Percentiles rank a stretch among this genome's conserved stretches.
These are phyloP conservation scores for Straminergon stramineum DNA, from an alignment of 225 moss, liverwort and hornwort species.

Conservation along the genomic window DNA sequence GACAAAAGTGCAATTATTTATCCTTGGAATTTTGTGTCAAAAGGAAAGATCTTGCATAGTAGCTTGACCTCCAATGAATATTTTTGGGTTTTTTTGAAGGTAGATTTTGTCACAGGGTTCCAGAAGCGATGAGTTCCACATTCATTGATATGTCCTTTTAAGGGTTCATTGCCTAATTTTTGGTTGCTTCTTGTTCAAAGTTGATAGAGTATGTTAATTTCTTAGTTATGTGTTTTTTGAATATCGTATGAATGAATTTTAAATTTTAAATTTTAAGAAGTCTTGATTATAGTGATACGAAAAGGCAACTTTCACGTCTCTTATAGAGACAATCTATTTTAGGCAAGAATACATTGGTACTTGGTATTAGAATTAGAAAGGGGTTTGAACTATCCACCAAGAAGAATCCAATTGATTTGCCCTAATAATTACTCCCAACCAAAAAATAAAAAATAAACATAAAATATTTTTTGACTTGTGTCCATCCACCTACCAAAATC, in stretches of 20 bases:
- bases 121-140: too few relatives aligned
- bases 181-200: not conserved
- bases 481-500: not conserved
- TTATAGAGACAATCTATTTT: fast-evolving
- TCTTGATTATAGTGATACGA: fast-evolving
- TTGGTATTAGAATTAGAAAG: not conserved
- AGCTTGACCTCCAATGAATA: too few relatives aligned
- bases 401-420: fast-evolving
- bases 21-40: too few relatives aligned
- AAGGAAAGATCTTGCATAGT: too few relatives aligned
- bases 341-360: not conserved
- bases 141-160: too few relatives aligned
- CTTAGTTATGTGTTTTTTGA: not conserved
- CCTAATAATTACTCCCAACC: fast-evolving
- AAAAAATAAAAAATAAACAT: not conserved
- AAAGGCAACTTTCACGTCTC: fast-evolving
- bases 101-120: too few relatives aligned
- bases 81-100: too few relatives aligned
- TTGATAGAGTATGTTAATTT: too few relatives aligned
- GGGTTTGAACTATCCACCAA: not conserved
- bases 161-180: not conserved
- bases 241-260: not conserved
- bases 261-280: not conserved
- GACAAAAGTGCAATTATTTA: too few relatives aligned
- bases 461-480: fast-evolving